Base-by-base conservation (phyloP, 805 yeast genomes). In the Wickerhamiella azyma region DNA sequence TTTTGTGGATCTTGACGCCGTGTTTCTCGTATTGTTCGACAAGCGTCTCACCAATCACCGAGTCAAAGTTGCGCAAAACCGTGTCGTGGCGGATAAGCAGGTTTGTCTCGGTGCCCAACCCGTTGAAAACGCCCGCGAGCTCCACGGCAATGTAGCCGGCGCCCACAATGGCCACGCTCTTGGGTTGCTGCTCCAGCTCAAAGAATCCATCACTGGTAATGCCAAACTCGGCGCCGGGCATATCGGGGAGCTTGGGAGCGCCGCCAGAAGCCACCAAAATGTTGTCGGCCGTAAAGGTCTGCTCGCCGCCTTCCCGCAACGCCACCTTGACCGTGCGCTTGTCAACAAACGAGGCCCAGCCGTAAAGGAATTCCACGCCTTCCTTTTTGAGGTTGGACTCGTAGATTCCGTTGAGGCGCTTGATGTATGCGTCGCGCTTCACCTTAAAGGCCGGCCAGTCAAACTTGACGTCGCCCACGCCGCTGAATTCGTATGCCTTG, bases 71-170 rank as follows among this genome's bases (percentile, higher is more conserved):
- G 62, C 97, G 78, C 63, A 92, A 71, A 26, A 92, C 88, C 1
- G 88, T 81, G 49, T 88, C 89, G 53, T 94, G 94, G 69, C 99
- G 79, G 52, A 89, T 83, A 50, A 89, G 74, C 63, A 92, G 63
- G 62, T 84, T 89, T 40, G 94, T 81, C 54, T 89, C 85, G 13
- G 89, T 62, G 14, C 94, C 94, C 51, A 92, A 71, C 19, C 85
- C 85, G 53, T 83, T 74, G 76, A 92, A 89, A 39, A 92, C 86
- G 52, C 98, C 98, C 6, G 96, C 82, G 43, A 92, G 74, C 68
- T 92, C 99, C 41, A 86, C 81, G 48, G 95, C 97, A 61, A 92
- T 92, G 67, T 92, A 92, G 38, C 99, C 99, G 33, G 96, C 96
- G 56, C 99, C 99, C 10, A 92, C 95, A 50, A 92, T 72, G 1